phyloP scores from a whole-genome alignment of 2,329 filamentous ascomycete species.

The Phaeophleospora eucalypticola region DNA sequence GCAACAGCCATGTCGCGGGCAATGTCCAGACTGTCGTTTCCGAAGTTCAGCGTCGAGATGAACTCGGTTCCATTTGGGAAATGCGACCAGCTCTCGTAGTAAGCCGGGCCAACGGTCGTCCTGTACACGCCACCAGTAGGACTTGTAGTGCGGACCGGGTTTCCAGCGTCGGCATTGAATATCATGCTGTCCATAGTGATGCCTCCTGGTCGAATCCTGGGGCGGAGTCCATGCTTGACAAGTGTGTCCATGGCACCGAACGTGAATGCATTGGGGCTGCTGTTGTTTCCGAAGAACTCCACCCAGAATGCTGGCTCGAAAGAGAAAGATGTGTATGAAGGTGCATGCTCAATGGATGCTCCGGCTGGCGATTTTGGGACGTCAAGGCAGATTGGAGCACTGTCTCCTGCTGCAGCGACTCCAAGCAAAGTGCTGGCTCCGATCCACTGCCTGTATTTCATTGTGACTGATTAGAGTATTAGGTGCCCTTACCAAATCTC shows the following conservation, averaged over 20 bases:
- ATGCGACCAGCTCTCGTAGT: conserved; percentile 31
- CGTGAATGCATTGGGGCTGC: conserved; percentile 24
- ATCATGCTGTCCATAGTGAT: conserved; percentile 33
- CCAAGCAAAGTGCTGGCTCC: background rate
- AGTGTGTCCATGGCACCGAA: conserved; percentile 26
- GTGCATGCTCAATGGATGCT: conserved; percentile 27
- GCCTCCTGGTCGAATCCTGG: conserved; percentile 27
- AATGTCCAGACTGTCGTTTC: conserved; percentile 28
- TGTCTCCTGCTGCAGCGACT: background rate
- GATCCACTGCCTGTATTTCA: too few relatives aligned
- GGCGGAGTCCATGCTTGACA: conserved; percentile 27
- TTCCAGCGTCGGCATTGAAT: conserved; percentile 22
- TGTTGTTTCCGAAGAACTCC: conserved; percentile 30
- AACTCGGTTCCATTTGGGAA: conserved; percentile 29
- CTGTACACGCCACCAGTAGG: conserved; percentile 27
- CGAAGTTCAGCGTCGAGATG: conserved; percentile 30
- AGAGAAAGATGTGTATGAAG: conserved; percentile 27
- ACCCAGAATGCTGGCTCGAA: conserved; percentile 33
- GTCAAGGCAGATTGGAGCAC: conserved; percentile 7
- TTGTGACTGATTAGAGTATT: too few relatives aligned
- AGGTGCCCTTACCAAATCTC: too few relatives aligned
- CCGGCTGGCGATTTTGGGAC: conserved; percentile 16
- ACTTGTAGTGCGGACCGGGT: conserved; percentile 25
- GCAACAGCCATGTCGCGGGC: conserved; percentile 28
- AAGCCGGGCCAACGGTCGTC: conserved; percentile 28